These are phyloP conservation scores for Vaccinium vitisidaea DNA, from an alignment of 148 eudicot genomes.

Conservation along the genomic window DNA sequence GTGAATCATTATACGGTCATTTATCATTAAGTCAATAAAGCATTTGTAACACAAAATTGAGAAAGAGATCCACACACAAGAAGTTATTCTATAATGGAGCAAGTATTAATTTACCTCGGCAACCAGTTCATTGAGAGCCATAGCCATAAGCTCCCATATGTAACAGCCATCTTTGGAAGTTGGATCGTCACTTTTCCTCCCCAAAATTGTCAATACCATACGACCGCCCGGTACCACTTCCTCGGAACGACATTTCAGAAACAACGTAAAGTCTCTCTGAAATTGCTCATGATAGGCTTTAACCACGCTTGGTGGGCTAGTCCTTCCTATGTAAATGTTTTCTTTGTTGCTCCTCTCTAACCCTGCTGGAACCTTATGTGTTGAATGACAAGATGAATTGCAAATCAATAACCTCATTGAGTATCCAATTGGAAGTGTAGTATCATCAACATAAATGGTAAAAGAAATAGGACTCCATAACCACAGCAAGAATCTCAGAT, in stretches of 20 bases:
- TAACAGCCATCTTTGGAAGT: conserved; percentile 38
- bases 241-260: conserved; percentile 41
- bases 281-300: conserved; percentile 58
- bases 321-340: conserved; percentile 43
- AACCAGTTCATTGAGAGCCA: conserved; percentile 47
- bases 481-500: not conserved
- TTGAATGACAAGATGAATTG: not conserved
- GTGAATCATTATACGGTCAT: not conserved
- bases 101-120: conserved; percentile 36
- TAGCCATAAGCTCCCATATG: conserved; percentile 48
- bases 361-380: conserved; percentile 42
- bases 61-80: not conserved
- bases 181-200: conserved; percentile 43
- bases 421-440: not conserved
- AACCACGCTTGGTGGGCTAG: conserved; percentile 38
- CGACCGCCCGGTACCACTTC: conserved; percentile 46
- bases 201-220: conserved; percentile 60
- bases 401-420: not conserved
- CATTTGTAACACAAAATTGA: no score
- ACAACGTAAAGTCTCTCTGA: conserved; percentile 38
- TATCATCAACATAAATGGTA: not conserved
- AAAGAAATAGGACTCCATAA: not conserved
- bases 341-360: conserved; percentile 39
- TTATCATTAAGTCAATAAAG: not conserved
- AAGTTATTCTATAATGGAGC: no score